phyloP scores from a whole-genome alignment of 2,329 filamentous ascomycete species.

The Cordyceps militaris region DNA sequence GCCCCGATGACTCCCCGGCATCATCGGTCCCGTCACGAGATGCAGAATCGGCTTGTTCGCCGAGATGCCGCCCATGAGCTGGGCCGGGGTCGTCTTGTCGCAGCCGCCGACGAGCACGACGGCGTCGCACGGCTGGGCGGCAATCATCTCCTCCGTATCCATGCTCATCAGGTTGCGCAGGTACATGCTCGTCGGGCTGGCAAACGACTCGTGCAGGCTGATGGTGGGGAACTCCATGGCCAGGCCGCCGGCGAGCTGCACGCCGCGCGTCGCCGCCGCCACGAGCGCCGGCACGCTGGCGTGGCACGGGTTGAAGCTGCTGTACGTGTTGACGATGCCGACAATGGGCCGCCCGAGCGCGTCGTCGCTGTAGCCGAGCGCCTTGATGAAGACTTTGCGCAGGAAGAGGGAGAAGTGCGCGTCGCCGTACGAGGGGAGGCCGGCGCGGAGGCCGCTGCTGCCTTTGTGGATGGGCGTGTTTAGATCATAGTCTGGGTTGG shows the following conservation, averaged over 20 bases:
- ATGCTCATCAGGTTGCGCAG: constrained; percentile 69
- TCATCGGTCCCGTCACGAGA: constrained; percentile 66
- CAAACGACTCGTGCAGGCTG: constrained; percentile 62
- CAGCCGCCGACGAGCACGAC: constrained; percentile 64
- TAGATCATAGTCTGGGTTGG: constrained; percentile 55
- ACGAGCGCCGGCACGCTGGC: constrained; percentile 65
- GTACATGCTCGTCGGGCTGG: constrained; percentile 68
- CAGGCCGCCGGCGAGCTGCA: constrained; percentile 59
- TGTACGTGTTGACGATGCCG: constrained; percentile 69
- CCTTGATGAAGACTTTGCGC: constrained; percentile 71
- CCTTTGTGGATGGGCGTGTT: constrained; percentile 39
- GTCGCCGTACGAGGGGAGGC: constrained; percentile 63
- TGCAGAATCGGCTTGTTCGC: constrained; percentile 66
- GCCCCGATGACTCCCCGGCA: constrained; percentile 61
- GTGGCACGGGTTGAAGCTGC: constrained; percentile 68
- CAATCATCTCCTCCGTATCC: constrained; percentile 74
- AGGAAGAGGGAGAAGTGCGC: constrained; percentile 69
- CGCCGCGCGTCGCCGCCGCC: constrained; percentile 61
- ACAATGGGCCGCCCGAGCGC: constrained; percentile 63
- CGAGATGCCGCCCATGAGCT: constrained; percentile 69
- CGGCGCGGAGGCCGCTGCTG: constrained; percentile 50
- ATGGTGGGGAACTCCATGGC: constrained; percentile 70
- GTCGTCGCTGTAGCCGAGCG: constrained; percentile 65
- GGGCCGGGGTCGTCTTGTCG: constrained; percentile 67
- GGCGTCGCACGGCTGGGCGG: constrained; percentile 62